phyloP scores from a whole-genome alignment of 1,284 basidiomycete genomes.

The Peniophora sp. region DNA sequence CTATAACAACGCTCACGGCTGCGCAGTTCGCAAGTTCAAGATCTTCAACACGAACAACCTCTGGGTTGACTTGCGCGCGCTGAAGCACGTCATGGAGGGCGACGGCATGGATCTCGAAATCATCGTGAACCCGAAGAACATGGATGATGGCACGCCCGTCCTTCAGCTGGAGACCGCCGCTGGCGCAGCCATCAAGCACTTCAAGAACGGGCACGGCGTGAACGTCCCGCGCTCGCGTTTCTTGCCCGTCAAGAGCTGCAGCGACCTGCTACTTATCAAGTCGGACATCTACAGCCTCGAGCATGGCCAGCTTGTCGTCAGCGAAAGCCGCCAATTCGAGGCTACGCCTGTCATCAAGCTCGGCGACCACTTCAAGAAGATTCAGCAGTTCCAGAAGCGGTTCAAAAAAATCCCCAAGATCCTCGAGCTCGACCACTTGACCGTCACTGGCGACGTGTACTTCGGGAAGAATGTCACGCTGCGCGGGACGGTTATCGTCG shows the following conservation, averaged over 20 bases:
- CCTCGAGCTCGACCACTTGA: conserved; percentile 92
- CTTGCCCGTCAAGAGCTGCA: conserved; percentile 87
- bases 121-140: conserved; percentile 92
- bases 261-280: conserved; percentile 87
- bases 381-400: conserved; percentile 94
- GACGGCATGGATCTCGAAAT: conserved; percentile 90
- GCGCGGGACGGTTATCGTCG: conserved; percentile 81
- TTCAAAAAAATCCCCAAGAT: conserved; percentile 97
- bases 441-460: conserved; percentile 92
- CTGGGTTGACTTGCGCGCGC: conserved; percentile 87
- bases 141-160: conserved; percentile 85
- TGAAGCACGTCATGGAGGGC: conserved; percentile 92
- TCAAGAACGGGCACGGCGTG: conserved; percentile 91
- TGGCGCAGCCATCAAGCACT: conserved; percentile 97
- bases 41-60: conserved; percentile 98
- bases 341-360: conserved; percentile 94
- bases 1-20: background rate
- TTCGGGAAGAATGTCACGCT: conserved; percentile 91
- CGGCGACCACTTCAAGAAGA: conserved; percentile 84
- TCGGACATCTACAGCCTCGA: conserved; percentile 88
- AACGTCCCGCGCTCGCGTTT: conserved; percentile 95
- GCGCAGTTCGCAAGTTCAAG: conserved; percentile 79
- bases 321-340: conserved; percentile 79
- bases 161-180: conserved; percentile 95
- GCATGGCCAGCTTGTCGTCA: conserved; percentile 89